phyloP scores from a whole-genome alignment of 345 rosid species.

The Ceriops decandra region DNA sequence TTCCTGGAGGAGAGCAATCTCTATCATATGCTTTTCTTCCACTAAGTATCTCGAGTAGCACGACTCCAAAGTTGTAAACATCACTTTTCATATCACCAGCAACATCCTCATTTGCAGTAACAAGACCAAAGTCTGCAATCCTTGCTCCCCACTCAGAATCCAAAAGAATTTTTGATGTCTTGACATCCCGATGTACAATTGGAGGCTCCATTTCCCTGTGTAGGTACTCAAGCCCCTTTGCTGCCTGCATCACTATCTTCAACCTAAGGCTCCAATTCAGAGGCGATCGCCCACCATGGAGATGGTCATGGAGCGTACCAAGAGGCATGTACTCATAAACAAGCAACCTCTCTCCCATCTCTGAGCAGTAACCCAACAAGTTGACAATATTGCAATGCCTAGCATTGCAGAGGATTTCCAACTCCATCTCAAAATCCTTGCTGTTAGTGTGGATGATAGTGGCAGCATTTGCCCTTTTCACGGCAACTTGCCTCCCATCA shows the following conservation, averaged over 20 bases:
- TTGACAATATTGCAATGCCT: slow-evolving; percentile 81
- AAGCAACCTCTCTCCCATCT: slow-evolving; percentile 86
- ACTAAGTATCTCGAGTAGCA: slow-evolving; percentile 74
- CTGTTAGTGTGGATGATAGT: slow-evolving; percentile 82
- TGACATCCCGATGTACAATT: slow-evolving; percentile 62
- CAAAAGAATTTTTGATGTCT: slow-evolving; percentile 72
- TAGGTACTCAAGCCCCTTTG: slow-evolving; percentile 81
- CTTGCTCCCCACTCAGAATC: slow-evolving; percentile 88
- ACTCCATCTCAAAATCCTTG: slow-evolving; percentile 72
- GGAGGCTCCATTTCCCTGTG: slow-evolving; percentile 67
- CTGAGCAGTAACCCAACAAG: slow-evolving; percentile 74
- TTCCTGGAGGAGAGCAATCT: slow-evolving; percentile 54
- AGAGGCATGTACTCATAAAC: slow-evolving; percentile 90
- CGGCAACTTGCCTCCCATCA: slow-evolving; percentile 84
- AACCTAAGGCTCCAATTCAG: slow-evolving; percentile 65
- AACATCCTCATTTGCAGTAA: slow-evolving; percentile 52
- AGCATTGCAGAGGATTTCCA: slow-evolving; percentile 69
- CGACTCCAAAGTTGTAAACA: slow-evolving; percentile 65
- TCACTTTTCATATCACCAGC: slow-evolving; percentile 50
- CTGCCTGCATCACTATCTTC: slow-evolving; percentile 66
- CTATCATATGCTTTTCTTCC: slow-evolving; percentile 79
- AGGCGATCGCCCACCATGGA: slow-evolving; percentile 75
- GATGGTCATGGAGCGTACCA: slow-evolving; percentile 82
- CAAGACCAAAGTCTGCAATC: slow-evolving; percentile 76
- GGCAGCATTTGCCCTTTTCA: slow-evolving; percentile 89